A percentile compares a stretch with the other conserved stretches of the same genome.
Evolutionary conservation across 495 filamentous ascomycete genomes (phyloP).

Genomic region (Pseudoneurospora amorphoporcata): DNA sequence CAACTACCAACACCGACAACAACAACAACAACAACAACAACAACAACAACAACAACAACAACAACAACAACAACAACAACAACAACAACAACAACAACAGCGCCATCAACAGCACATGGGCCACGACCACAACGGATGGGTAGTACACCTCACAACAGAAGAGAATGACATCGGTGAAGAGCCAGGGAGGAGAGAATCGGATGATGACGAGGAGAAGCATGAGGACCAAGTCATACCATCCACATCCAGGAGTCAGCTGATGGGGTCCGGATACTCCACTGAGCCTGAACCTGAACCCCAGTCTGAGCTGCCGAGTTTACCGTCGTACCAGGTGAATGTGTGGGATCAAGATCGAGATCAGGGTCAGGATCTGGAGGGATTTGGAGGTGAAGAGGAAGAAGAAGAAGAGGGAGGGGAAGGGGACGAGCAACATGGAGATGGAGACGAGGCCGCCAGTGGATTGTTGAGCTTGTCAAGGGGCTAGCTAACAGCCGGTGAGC

Average conservation of each 20-base stretch:
- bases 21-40: neutral
- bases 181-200: neutral
- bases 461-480: conserved; percentile 23
- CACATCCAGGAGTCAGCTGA: neutral
- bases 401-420: neutral
- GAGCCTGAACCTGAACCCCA: neutral
- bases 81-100: neutral
- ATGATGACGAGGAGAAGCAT: neutral
- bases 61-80: neutral
- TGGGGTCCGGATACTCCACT: neutral
- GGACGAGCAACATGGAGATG: conserved; percentile 2
- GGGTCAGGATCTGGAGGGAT: neutral
- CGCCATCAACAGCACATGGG: neutral
- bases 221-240: neutral
- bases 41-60: neutral
- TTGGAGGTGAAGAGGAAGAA: neutral
- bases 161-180: neutral
- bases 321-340: neutral
- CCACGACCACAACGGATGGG: conserved; percentile 1
- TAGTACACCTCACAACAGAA: neutral
- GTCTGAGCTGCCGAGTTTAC: neutral
- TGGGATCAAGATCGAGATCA: too few species aligned
- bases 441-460: conserved; percentile 22
- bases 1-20: neutral
- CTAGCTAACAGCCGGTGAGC: neutral